These are phyloP conservation scores for Sporothrix brunneoviolacea DNA, from an alignment of 2,329 filamentous ascomycete species.

Conservation along the genomic window DNA sequence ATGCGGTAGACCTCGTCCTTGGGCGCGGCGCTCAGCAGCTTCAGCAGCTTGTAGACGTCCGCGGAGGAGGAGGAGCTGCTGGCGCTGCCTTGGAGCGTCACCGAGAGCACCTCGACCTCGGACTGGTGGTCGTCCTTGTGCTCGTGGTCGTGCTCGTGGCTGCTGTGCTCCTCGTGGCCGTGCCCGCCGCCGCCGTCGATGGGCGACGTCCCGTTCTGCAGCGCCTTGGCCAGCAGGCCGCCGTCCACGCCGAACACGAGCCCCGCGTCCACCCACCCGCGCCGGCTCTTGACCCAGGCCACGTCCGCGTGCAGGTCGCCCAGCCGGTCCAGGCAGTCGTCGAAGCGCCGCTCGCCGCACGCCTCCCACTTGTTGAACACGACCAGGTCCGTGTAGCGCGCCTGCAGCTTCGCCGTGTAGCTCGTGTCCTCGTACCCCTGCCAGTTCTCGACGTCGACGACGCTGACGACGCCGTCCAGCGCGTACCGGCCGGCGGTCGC, in stretches of 20 bases:
- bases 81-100: conserved; percentile 53
- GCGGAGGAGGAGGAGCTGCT: conserved; percentile 10
- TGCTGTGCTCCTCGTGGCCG: conserved; percentile 30
- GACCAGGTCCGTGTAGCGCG: conserved; percentile 81
- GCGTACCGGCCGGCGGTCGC: conserved; percentile 61
- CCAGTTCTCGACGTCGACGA: conserved; percentile 95
- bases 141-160: conserved; percentile 31
- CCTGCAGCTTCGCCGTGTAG: conserved; percentile 83
- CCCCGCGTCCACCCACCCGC: conserved; percentile 69
- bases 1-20: conserved; percentile 96
- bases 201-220: conserved; percentile 40
- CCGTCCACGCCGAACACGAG: conserved; percentile 85
- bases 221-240: conserved; percentile 43
- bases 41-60: conserved; percentile 56
- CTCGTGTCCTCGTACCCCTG: conserved; percentile 84
- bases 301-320: conserved; percentile 75
- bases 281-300: conserved; percentile 78
- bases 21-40: conserved; percentile 64
- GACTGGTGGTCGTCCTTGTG: conserved; percentile 59
- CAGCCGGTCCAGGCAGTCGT: conserved; percentile 70
- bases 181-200: conserved; percentile 29
- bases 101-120: conserved; percentile 86
- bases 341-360: conserved; percentile 65
- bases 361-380: conserved; percentile 91
- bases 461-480: conserved; percentile 81